A percentile compares a stretch with the other conserved stretches of the same genome.
phyloP scores from a whole-genome alignment of 148 eudicot genomes.

The Suaeda aralocaspica region DNA sequence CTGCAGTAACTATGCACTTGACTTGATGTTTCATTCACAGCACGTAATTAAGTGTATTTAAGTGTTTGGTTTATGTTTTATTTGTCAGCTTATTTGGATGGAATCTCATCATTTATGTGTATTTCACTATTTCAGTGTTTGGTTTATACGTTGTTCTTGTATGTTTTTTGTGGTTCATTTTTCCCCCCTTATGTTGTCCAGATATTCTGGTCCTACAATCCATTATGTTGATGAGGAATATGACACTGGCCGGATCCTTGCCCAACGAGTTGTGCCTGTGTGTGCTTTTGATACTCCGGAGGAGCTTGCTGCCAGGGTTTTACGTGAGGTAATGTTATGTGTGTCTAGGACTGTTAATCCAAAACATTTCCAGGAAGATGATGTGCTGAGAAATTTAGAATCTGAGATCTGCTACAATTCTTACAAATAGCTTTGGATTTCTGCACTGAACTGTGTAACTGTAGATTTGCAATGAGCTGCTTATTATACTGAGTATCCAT shows the following conservation, averaged over 20 bases:
- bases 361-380: background rate
- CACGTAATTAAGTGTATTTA: background rate
- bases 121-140: background rate
- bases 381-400: no score
- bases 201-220: conserved; percentile 81
- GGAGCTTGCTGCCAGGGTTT: conserved; percentile 76
- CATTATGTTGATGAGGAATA: conserved; percentile 85
- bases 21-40: background rate
- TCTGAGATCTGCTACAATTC: no score
- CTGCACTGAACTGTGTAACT: background rate
- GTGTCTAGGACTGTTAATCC: background rate
- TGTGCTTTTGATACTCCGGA: conserved; percentile 60
- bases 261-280: conserved; percentile 74
- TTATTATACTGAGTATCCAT: no score
- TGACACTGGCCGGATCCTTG: conserved; percentile 85
- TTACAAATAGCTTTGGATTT: background rate
- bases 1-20: background rate
- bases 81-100: background rate
- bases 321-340: conserved; percentile 53
- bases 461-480: background rate
- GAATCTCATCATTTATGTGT: no score
- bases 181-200: conserved; percentile 14
- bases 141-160: background rate
- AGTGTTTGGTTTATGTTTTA: no score
- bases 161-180: background rate